phyloP scores from a whole-genome alignment of 306 rosid species.

The Oxytropis ochrocephala region DNA sequence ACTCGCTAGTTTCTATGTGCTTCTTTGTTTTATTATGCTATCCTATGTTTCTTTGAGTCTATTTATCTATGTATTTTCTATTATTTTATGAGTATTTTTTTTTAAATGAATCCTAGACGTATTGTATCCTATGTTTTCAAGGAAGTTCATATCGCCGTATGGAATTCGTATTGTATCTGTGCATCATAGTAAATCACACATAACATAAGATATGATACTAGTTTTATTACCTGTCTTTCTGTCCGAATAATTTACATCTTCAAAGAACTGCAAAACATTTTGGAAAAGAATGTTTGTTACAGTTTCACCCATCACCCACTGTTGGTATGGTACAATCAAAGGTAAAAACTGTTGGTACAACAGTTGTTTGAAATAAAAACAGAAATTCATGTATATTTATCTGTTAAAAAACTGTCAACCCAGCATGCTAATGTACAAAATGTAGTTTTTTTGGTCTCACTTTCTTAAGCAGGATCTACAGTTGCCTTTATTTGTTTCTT shows the following conservation, averaged over 20 bases:
- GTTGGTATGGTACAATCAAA: not conserved
- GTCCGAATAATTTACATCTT: conserved; percentile 9
- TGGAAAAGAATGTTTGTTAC: not conserved
- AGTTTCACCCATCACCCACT: not conserved
- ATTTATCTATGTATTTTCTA: too few relatives aligned
- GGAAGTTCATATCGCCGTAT: too few relatives aligned
- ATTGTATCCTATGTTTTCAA: too few relatives aligned
- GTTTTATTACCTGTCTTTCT: not conserved
- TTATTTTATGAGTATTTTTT: too few relatives aligned
- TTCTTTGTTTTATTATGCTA: too few relatives aligned
- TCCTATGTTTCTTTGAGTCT: too few relatives aligned
- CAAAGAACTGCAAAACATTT: not conserved
- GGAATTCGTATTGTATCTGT: too few relatives aligned
- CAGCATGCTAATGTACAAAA: not conserved
- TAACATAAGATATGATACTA: not conserved
- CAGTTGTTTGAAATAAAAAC: not conserved
- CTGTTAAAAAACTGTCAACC: not conserved
- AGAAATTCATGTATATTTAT: not conserved
- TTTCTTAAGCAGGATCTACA: not conserved
- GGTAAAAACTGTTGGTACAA: not conserved
- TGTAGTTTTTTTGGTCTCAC: not conserved
- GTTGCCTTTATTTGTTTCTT: not conserved
- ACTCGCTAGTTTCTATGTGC: too few relatives aligned
- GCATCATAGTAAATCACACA: too few relatives aligned
- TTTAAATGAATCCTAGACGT: too few relatives aligned